A percentile compares a stretch with the other conserved stretches of the same genome.
These are phyloP conservation scores for bread wheat (Triticum aestivum) DNA, from an alignment of 176 grass and related monocot species.

Conservation along the genomic window IWGSC_CS_RefSeq_v2.1 NC_057799.1:348384824-348385323, in stretches of 20 bases:
- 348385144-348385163: background rate
- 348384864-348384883: background rate
- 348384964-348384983: slow-evolving; percentile 53
- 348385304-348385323: background rate
- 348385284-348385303: background rate
- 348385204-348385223: background rate
- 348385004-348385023: slow-evolving; percentile 83
- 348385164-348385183: background rate
- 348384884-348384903: background rate
- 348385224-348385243: background rate
- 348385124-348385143: slow-evolving; percentile 2
- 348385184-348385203: background rate
- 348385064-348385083: slow-evolving; percentile 13
- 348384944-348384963: slow-evolving; percentile 59
- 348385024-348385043: slow-evolving; percentile 73
- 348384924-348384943: background rate
- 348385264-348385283: background rate
- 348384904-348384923: slow-evolving; percentile 3
- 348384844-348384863: background rate
- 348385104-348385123: background rate
- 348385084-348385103: background rate
- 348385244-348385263: background rate
- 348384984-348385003: slow-evolving; percentile 62
- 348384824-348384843: slow-evolving; percentile 4
- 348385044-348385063: slow-evolving; percentile 57